Evolutionary conservation across 352 stramenopile species (phyloP).

Genomic region (Pythium dissotocum): DNA sequence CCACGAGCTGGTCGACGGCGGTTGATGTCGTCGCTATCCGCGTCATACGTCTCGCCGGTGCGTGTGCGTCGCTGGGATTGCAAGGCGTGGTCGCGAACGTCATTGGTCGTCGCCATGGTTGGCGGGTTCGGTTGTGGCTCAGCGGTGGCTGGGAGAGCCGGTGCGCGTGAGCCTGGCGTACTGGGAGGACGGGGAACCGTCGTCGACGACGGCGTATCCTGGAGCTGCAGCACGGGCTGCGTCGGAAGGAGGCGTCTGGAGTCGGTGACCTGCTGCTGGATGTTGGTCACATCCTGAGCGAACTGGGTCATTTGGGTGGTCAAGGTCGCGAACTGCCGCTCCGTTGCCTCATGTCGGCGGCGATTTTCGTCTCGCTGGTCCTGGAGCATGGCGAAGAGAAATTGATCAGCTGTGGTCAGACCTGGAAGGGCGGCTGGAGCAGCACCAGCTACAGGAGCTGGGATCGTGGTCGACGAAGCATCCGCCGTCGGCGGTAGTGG

Average conservation of each 20-base stretch:
- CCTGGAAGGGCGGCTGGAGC: neutral
- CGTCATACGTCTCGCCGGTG: neutral
- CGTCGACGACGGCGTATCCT: neutral
- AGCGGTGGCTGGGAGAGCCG: neutral
- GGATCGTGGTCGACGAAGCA: neutral
- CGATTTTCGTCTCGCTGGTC: neutral
- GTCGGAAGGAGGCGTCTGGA: neutral
- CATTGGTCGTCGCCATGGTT: neutral
- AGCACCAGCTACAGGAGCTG: neutral
- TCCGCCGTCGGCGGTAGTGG: neutral
- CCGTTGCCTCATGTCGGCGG: neutral
- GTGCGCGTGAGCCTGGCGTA: no score
- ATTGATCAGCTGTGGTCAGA: neutral
- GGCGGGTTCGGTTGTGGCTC: no score
- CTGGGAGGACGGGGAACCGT: no score
- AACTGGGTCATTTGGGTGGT: neutral
- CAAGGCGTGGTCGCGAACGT: neutral
- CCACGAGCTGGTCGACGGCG: neutral
- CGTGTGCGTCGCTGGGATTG: neutral
- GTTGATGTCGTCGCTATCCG: neutral
- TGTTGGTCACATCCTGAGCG: neutral
- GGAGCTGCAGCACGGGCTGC: neutral
- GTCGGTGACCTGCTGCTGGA: neutral
- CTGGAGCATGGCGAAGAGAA: slow-evolving; percentile 8
- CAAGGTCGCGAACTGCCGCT: neutral